Evolutionary conservation across 805 yeast genomes (phyloP).

Genomic region (Candida quercuum): DNA sequence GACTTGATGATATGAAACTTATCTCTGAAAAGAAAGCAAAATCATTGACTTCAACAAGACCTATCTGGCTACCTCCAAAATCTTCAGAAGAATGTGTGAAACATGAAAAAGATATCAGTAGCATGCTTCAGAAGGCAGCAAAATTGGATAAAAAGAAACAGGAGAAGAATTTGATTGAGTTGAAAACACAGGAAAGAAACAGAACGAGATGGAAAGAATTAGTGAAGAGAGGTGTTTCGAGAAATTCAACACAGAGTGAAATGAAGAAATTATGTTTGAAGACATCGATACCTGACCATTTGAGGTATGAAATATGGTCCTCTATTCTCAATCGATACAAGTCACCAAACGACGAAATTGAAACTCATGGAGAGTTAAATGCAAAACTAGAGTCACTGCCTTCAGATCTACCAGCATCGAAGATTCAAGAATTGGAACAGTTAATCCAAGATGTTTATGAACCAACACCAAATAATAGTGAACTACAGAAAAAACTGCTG

Average conservation of each 20-base stretch:
- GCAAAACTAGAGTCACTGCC: constrained; percentile 24
- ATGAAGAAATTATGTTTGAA: constrained; percentile 19
- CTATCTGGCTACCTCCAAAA: constrained; percentile 68
- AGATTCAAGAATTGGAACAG: constrained; percentile 24
- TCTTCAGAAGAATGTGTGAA: constrained; percentile 43
- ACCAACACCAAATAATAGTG: constrained; percentile 4
- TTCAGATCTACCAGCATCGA: constrained; percentile 24
- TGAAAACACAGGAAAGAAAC: constrained; percentile 10
- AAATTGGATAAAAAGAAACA: constrained; percentile 13
- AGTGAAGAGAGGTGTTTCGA: constrained; percentile 8
- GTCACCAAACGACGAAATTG: constrained; percentile 17
- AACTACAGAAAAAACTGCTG: constrained; percentile 18
- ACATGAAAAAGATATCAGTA: constrained; percentile 51
- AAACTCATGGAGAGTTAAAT: constrained; percentile 33
- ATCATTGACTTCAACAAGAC: constrained; percentile 49
- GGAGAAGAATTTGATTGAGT: constrained; percentile 1
- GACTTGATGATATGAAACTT: constrained; percentile 53
- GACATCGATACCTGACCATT: constrained; percentile 18
- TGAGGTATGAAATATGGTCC: constrained; percentile 18
- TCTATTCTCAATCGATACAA: constrained; percentile 5
- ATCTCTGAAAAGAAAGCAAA: constrained; percentile 36
- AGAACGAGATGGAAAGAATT: constrained; percentile 19
- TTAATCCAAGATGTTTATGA: constrained; percentile 8
- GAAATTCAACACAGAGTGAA: constrained; percentile 13
- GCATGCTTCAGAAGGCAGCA: constrained; percentile 27